Evolutionary conservation across 169 alveolate genomes (phyloP).

Genomic region (Eimeria necatrix): DNA sequence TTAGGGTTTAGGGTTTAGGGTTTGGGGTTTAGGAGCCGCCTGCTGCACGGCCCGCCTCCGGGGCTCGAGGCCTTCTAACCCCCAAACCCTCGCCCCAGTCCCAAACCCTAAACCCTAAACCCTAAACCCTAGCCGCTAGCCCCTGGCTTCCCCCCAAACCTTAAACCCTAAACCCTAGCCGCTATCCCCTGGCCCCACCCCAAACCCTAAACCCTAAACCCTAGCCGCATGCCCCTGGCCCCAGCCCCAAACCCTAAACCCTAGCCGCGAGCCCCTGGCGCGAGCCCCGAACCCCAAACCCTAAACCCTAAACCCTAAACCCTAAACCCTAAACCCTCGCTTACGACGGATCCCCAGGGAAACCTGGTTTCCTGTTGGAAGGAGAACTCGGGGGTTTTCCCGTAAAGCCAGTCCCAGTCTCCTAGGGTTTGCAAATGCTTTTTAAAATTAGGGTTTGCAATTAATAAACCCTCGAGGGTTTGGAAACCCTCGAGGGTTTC

Average conservation of each 20-base stretch:
- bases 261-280: not conserved
- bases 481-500: no score
- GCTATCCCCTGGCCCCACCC: not conserved
- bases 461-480: not conserved
- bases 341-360: constrained; percentile 88
- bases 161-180: no score
- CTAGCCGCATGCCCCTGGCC: no score
- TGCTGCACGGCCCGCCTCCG: no score
- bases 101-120: constrained; percentile 20
- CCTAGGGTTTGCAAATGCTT: constrained; percentile 29
- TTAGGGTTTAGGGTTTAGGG: no score
- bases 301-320: constrained; percentile 31
- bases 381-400: constrained; percentile 90
- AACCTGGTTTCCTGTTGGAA: constrained; percentile 87
- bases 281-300: not conserved
- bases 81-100: no score
- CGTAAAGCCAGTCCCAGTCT: constrained; percentile 91
- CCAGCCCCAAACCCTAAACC: constrained; percentile 31
- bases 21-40: no score
- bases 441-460: constrained; percentile 13
- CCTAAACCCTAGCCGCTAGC: constrained; percentile 20
- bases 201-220: constrained; percentile 32
- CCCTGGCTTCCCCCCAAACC: no score
- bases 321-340: constrained; percentile 32
- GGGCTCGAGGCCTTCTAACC: not conserved